phyloP scores from a whole-genome alignment of 2,329 filamentous ascomycete genomes.

The Huntiella decipiens region DNA sequence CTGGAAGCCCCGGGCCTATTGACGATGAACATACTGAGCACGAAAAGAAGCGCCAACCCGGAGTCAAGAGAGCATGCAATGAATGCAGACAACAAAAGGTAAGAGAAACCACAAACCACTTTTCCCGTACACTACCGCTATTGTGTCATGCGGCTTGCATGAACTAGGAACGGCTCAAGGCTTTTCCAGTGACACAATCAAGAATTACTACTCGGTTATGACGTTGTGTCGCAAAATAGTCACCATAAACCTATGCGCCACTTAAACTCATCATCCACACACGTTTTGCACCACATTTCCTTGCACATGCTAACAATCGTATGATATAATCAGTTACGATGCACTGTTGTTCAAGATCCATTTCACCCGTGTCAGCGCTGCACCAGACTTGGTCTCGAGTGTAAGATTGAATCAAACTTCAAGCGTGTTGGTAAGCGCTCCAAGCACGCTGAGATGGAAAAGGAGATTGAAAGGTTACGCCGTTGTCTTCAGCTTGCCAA shows the following conservation, averaged over 20 bases:
- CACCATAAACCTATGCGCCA: too few relatives aligned
- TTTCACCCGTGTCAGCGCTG: constrained; percentile 63
- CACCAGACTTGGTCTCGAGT: constrained; percentile 59
- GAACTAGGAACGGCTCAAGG: neutral
- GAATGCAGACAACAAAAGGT: constrained; percentile 77
- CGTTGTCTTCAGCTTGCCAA: constrained; percentile 42
- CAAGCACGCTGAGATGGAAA: constrained; percentile 73
- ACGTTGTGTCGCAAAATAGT: too few relatives aligned
- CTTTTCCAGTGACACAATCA: neutral
- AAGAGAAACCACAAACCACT: neutral
- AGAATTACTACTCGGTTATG: neutral
- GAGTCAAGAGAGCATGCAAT: constrained; percentile 64
- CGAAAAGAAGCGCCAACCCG: constrained; percentile 45
- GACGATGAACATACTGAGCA: constrained; percentile 35
- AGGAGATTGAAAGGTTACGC: constrained; percentile 53
- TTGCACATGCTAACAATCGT: neutral
- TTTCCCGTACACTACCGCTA: neutral
- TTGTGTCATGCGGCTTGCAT: neutral
- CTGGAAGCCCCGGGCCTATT: constrained; percentile 37
- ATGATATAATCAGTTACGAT: constrained; percentile 40
- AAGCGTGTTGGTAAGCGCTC: constrained; percentile 68
- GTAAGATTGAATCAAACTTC: constrained; percentile 77
- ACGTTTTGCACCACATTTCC: neutral
- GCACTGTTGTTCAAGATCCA: constrained; percentile 66
- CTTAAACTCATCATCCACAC: neutral